Evolutionary conservation across 2,329 filamentous ascomycete genomes (phyloP).

Genomic region (Parastagonospora nodorum): DNA sequence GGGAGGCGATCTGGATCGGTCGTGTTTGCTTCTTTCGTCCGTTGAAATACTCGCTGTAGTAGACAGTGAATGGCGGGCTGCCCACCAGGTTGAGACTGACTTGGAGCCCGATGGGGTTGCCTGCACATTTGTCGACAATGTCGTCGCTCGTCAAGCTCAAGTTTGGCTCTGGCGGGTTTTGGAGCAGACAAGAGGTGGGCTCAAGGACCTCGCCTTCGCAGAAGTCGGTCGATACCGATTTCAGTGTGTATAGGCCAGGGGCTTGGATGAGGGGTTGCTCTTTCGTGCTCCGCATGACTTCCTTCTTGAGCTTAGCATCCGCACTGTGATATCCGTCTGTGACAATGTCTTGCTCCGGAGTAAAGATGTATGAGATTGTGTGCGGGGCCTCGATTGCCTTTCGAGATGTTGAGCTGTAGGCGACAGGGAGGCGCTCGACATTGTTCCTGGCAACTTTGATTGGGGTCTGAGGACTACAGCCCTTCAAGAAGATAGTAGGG

Average conservation of each 20-base stretch:
- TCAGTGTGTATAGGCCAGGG: conserved; percentile 85
- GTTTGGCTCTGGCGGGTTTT: conserved; percentile 88
- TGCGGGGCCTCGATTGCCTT: conserved; percentile 68
- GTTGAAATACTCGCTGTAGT: conserved; percentile 73
- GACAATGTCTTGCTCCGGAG: conserved; percentile 70
- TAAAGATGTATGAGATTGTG: conserved; percentile 80
- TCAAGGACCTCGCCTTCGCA: conserved; percentile 90
- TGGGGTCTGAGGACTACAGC: conserved; percentile 79
- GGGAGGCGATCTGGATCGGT: conserved; percentile 62
- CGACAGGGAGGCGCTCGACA: conserved; percentile 70
- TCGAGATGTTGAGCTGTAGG: conserved; percentile 65
- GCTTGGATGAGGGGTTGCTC: conserved; percentile 72
- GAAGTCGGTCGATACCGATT: conserved; percentile 76
- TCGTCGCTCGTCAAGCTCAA: conserved; percentile 75
- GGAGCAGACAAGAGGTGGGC: conserved; percentile 87
- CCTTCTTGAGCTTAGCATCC: conserved; percentile 61
- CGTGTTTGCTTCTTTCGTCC: conserved; percentile 57
- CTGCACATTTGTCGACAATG: conserved; percentile 93
- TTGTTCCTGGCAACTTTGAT: conserved; percentile 82
- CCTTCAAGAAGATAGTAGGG: conserved; percentile 71
- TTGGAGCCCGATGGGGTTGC: conserved; percentile 86
- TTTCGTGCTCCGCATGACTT: conserved; percentile 64
- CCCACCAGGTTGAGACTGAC: conserved; percentile 90
- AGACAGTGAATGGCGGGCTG: conserved; percentile 86
- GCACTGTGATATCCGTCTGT: conserved; percentile 70